Evolutionary conservation across 148 eudicot species (phyloP).

Genomic region (Camellia granthamiana): DNA sequence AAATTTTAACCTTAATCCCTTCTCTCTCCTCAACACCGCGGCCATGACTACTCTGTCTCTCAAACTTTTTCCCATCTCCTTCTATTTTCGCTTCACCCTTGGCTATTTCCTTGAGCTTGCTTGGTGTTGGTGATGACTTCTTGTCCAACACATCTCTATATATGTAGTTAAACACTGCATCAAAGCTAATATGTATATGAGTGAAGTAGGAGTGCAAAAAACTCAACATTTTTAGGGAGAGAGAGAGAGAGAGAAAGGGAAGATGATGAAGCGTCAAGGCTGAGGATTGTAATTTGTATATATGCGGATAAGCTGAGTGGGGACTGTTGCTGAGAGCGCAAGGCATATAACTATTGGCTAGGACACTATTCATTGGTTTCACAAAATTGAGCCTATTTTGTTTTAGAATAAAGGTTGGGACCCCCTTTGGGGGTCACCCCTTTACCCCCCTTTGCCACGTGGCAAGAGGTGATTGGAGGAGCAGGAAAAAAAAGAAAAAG

Average conservation of each 20-base stretch:
- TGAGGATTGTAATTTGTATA: not conserved
- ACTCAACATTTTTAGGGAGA: constrained; percentile 1
- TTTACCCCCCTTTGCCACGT: too few relatives aligned
- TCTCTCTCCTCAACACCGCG: not conserved
- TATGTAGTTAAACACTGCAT: not conserved
- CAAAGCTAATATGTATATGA: not conserved
- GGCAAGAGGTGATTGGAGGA: too few relatives aligned
- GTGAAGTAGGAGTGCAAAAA: not conserved
- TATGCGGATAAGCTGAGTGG: not conserved
- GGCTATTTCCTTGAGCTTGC: not conserved
- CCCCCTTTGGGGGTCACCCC: too few relatives aligned
- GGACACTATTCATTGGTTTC: too few relatives aligned
- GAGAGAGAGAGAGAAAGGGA: constrained; percentile 7
- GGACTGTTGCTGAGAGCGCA: not conserved
- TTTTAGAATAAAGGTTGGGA: too few relatives aligned
- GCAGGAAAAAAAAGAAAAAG: too few relatives aligned
- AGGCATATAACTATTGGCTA: too few relatives aligned
- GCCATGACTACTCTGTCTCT: not conserved
- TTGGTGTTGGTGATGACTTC: not conserved
- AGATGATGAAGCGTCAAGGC: not conserved
- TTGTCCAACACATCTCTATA: constrained; percentile 8
- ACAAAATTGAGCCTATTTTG: too few relatives aligned
- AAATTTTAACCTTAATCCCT: constrained; percentile 33
- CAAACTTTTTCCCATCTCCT: not conserved
- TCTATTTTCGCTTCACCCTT: not conserved